Conservation (phyloP, 2,329 filamentous ascomycete species). For the Knufia petricola region DNA sequence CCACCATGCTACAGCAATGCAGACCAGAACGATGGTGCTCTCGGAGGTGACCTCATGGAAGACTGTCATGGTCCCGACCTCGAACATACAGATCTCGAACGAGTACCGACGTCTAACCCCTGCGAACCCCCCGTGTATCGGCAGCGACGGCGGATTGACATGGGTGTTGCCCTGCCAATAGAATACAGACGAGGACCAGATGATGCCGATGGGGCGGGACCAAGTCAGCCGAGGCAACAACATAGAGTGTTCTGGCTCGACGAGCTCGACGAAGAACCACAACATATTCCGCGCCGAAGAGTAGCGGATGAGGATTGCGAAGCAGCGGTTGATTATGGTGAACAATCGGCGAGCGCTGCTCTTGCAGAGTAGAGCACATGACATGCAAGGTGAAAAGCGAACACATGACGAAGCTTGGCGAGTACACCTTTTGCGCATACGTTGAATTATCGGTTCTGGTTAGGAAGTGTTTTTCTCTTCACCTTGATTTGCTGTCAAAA, state of each 20-base stretch:
- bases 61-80: constrained; percentile 38
- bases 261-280: constrained; percentile 20
- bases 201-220: constrained; percentile 10
- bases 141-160: not conserved
- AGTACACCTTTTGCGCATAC: not conserved
- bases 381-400: not conserved
- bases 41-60: constrained; percentile 33
- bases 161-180: constrained; percentile 13
- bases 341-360: constrained; percentile 12
- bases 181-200: constrained; percentile 3
- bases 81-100: constrained; percentile 40
- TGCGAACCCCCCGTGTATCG: constrained; percentile 19
- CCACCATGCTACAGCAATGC: constrained; percentile 59
- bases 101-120: constrained; percentile 31
- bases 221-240: constrained; percentile 8
- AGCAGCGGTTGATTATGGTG: constrained; percentile 13
- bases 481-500: too few species aligned
- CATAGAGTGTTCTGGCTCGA: constrained; percentile 17
- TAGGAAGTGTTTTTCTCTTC: too few species aligned
- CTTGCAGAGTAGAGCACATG: not conserved
- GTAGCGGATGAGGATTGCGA: constrained; percentile 6
- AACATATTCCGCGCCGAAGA: constrained; percentile 9
- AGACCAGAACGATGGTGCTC: constrained; percentile 28
- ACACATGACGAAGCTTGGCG: not conserved
- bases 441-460: too few species aligned